These are phyloP conservation scores for Linnemannia zychae DNA, from an alignment of 192 early-diverging fungal genomes.

Conservation along the genomic window DNA sequence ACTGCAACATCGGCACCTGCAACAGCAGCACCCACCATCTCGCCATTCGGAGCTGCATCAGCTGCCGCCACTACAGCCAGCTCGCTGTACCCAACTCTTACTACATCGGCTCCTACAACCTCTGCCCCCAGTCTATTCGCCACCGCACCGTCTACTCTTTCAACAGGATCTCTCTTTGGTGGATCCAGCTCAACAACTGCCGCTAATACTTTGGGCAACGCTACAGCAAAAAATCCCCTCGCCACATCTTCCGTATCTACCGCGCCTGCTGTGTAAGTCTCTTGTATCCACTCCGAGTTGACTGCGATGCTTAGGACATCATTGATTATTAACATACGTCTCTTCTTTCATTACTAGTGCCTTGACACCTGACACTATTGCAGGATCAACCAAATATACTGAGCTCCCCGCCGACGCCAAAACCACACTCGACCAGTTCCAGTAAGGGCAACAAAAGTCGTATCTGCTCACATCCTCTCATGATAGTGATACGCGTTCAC, in stretches of 20 bases:
- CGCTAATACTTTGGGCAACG: conserved; percentile 26
- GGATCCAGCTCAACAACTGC: conserved; percentile 26
- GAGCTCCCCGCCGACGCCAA: conserved; percentile 56
- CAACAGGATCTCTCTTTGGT: conserved; percentile 29
- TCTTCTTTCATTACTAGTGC: conserved; percentile 7
- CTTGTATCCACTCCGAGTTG: neutral
- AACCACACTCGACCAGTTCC: conserved; percentile 49
- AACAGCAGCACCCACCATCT: neutral
- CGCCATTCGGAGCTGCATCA: neutral
- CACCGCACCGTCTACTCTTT: conserved; percentile 14
- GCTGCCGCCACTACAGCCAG: conserved; percentile 7
- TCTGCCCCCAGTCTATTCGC: conserved; percentile 32
- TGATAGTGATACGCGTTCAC: neutral
- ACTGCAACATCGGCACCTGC: conserved; percentile 11
- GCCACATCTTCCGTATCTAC: conserved; percentile 13
- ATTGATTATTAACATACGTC: neutral
- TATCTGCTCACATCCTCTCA: neutral
- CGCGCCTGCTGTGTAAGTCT: conserved; percentile 10
- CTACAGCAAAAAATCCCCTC: conserved; percentile 19
- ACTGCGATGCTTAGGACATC: no score
- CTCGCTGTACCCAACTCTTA: conserved; percentile 15
- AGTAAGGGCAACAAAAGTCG: conserved; percentile 7
- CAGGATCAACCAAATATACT: conserved; percentile 53
- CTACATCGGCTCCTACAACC: neutral
- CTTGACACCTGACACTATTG: conserved; percentile 51